These are phyloP conservation scores for Aspergillus panamensis DNA, from an alignment of 495 filamentous ascomycete genomes.

Conservation along the genomic window DNA sequence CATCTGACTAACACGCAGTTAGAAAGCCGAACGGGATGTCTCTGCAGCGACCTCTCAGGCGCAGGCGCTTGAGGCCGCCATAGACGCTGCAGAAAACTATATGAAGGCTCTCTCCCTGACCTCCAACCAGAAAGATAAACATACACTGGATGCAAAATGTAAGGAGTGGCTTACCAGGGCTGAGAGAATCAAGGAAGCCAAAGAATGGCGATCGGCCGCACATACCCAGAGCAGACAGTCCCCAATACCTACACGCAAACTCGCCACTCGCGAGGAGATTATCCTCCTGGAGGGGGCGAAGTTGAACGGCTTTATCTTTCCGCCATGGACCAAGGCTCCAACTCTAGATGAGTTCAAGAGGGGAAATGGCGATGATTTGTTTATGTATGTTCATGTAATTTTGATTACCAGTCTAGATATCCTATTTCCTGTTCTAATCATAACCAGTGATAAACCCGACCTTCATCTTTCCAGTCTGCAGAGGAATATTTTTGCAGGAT, in stretches of 20 bases:
- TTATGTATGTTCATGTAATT: conserved; percentile 46
- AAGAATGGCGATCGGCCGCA: conserved; percentile 34
- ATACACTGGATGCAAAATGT: conserved; percentile 59
- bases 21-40: conserved; percentile 62
- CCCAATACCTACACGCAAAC: conserved; percentile 53
- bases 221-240: conserved; percentile 22
- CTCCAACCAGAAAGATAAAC: conserved; percentile 50
- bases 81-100: conserved; percentile 70
- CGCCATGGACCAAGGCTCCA: conserved; percentile 70
- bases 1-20: conserved; percentile 24
- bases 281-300: conserved; percentile 73
- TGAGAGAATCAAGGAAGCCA: conserved; percentile 63
- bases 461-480: conserved; percentile 71
- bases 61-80: conserved; percentile 67
- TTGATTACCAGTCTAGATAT: not conserved
- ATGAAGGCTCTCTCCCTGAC: conserved; percentile 66
- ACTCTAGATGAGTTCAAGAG: conserved; percentile 49
- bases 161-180: conserved; percentile 62
- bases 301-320: conserved; percentile 76
- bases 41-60: conserved; percentile 53
- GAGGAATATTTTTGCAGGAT: conserved; percentile 66
- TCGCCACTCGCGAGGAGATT: conserved; percentile 70
- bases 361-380: conserved; percentile 36
- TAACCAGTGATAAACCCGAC: conserved; percentile 60
- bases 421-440: conserved; percentile 25